Percentiles rank a stretch among this genome's conserved stretches.
Evolutionary conservation across 768 basidiomycete species (phyloP).

Genomic region (Boletales sp.): DNA sequence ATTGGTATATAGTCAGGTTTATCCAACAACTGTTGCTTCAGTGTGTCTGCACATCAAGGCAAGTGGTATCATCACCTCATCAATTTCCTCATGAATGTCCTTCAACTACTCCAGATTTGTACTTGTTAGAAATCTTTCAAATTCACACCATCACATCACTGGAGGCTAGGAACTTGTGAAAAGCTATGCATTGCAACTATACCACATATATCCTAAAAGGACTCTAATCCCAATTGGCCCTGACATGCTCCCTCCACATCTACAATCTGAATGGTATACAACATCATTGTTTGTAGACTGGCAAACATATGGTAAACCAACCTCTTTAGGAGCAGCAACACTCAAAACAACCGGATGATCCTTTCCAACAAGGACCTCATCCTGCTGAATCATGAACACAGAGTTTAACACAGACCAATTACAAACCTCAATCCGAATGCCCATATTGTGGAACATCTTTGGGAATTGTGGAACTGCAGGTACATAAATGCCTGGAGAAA

Average conservation of each 20-base stretch:
- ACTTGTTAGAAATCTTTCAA: too few relatives aligned
- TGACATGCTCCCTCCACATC: constrained; percentile 82
- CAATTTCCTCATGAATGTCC: too few relatives aligned
- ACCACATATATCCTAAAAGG: constrained; percentile 33
- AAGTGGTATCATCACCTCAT: too few relatives aligned
- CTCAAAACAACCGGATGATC: constrained; percentile 61
- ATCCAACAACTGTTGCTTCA: too few relatives aligned
- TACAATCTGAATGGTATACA: constrained; percentile 41
- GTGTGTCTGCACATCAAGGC: too few relatives aligned
- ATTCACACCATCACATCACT: too few relatives aligned
- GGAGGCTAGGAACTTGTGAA: too few relatives aligned
- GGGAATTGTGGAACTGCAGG: constrained; percentile 79
- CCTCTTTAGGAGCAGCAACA: constrained; percentile 81
- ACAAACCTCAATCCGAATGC: constrained; percentile 83
- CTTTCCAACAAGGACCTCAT: constrained; percentile 70
- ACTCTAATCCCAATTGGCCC: constrained; percentile 61
- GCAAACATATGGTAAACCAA: constrained; percentile 22
- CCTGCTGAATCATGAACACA: constrained; percentile 34
- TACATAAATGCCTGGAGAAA: constrained; percentile 71
- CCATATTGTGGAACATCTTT: constrained; percentile 84
- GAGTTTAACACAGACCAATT: neutral
- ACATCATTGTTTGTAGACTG: constrained; percentile 3
- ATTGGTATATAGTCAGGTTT: too few relatives aligned
- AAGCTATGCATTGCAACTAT: too few relatives aligned
- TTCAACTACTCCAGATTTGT: too few relatives aligned